phyloP scores from a whole-genome alignment of 2,329 filamentous ascomycete genomes.

The Neonectria sp. region DNA sequence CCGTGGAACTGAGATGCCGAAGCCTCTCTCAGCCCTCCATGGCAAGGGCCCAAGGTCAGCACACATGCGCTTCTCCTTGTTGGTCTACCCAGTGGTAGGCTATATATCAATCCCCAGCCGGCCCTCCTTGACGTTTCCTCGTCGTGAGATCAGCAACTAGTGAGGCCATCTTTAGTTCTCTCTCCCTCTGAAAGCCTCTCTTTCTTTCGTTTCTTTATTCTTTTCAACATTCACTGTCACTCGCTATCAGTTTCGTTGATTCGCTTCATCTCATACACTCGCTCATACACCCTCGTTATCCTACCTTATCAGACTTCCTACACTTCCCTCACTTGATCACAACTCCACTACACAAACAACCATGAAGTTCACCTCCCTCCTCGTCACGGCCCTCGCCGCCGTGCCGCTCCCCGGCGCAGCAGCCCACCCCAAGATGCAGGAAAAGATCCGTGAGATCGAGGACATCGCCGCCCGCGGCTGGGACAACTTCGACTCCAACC shows the following conservation, averaged over 20 bases:
- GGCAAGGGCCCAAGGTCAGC: not conserved
- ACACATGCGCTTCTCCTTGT: slow-evolving; percentile 4
- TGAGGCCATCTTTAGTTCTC: slow-evolving; percentile 11
- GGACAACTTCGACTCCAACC: slow-evolving; percentile 38
- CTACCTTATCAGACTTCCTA: not conserved
- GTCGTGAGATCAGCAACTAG: not conserved
- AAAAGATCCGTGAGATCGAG: slow-evolving; percentile 34
- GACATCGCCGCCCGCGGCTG: slow-evolving; percentile 38
- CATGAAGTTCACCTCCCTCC: slow-evolving; percentile 48
- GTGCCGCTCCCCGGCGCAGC: slow-evolving; percentile 34
- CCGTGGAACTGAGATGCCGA: slow-evolving; percentile 17
- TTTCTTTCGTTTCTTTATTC: slow-evolving; percentile 25
- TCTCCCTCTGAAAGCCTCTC: slow-evolving; percentile 14
- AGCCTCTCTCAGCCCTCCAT: not conserved
- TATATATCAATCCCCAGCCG: slow-evolving; percentile 19
- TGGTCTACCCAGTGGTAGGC: slow-evolving; percentile 4
- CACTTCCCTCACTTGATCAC: not conserved
- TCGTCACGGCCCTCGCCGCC: slow-evolving; percentile 41
- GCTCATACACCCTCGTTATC: slow-evolving; percentile 9
- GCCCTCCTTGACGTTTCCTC: not conserved
- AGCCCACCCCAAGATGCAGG: slow-evolving; percentile 43
- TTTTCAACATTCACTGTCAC: slow-evolving; percentile 17
- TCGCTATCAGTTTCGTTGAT: slow-evolving; percentile 15
- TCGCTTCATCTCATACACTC: slow-evolving; percentile 19
- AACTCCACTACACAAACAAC: slow-evolving; percentile 10